These are phyloP conservation scores for Solanum sitiens DNA, from an alignment of 257 asterid genomes.

Conservation along the genomic window DNA sequence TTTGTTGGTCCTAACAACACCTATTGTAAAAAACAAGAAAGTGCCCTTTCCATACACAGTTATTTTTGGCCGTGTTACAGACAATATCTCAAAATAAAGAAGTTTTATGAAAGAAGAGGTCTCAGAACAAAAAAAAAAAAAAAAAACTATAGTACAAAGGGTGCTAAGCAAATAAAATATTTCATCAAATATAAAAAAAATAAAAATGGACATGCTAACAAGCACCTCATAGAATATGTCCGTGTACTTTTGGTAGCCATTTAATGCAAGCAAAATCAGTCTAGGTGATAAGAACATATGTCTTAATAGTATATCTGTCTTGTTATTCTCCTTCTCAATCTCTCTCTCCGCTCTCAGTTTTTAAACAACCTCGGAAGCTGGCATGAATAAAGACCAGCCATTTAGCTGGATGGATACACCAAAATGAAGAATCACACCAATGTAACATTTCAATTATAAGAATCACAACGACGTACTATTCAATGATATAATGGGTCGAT, in stretches of 20 bases:
- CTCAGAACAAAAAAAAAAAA: background rate
- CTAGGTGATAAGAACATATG: background rate
- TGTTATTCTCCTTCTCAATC: background rate
- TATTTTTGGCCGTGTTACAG: background rate
- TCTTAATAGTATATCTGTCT: background rate
- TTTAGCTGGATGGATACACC: background rate
- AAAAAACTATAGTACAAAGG: background rate
- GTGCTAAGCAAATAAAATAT: background rate
- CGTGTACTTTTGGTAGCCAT: background rate
- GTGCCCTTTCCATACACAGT: background rate
- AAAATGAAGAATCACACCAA: background rate
- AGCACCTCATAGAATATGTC: background rate
- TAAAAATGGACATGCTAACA: background rate
- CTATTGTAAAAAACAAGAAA: background rate
- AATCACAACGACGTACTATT: background rate
- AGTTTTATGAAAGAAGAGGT: background rate
- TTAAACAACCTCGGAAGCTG: background rate
- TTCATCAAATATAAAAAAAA: background rate
- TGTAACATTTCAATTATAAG: background rate
- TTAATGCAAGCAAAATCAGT: background rate
- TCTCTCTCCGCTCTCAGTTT: background rate
- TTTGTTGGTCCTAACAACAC: background rate
- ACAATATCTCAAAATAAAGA: background rate
- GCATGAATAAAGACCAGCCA: background rate
- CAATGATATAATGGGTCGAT: background rate